These are phyloP conservation scores for Forsythia viridissima DNA, from an alignment of 257 asterid genomes.

Conservation along the genomic window DNA sequence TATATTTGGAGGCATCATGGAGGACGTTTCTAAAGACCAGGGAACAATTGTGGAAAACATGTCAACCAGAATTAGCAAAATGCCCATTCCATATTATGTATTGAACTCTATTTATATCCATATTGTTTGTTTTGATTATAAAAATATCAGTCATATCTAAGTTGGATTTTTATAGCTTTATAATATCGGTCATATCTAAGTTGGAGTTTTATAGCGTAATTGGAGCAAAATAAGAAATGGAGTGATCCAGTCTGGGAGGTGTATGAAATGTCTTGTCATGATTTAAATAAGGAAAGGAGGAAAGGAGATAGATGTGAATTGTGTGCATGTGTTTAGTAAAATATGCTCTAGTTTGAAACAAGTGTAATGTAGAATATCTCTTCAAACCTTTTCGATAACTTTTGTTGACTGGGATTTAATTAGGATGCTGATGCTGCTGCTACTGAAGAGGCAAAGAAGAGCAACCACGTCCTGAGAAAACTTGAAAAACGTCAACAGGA, in stretches of 20 bases:
- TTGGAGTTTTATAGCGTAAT: not conserved
- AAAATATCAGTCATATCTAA: not conserved
- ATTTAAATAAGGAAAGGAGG: not conserved
- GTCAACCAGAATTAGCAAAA: not conserved
- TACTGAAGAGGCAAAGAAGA: constrained; percentile 55
- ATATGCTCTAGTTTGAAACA: not conserved
- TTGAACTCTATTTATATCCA: not conserved
- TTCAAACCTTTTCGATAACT: not conserved
- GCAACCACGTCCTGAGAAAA: constrained; percentile 53
- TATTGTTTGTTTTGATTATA: not conserved
- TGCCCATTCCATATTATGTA: no score
- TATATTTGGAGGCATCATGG: not conserved
- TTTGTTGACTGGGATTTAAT: constrained; percentile 1
- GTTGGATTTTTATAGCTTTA: no score
- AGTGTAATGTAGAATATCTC: not conserved
- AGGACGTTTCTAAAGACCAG: not conserved
- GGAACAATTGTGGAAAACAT: not conserved
- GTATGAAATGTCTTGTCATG: not conserved
- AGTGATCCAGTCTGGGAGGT: not conserved
- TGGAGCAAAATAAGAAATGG: not conserved
- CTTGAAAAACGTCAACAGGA: constrained; percentile 47
- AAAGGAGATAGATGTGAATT: not conserved
- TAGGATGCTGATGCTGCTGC: constrained; percentile 52
- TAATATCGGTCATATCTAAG: not conserved
- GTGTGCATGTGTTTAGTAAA: not conserved